Evolutionary conservation across 228 moss, liverwort and hornwort species (phyloP).

Genomic region (Sphagnum magellanicum): DNA sequence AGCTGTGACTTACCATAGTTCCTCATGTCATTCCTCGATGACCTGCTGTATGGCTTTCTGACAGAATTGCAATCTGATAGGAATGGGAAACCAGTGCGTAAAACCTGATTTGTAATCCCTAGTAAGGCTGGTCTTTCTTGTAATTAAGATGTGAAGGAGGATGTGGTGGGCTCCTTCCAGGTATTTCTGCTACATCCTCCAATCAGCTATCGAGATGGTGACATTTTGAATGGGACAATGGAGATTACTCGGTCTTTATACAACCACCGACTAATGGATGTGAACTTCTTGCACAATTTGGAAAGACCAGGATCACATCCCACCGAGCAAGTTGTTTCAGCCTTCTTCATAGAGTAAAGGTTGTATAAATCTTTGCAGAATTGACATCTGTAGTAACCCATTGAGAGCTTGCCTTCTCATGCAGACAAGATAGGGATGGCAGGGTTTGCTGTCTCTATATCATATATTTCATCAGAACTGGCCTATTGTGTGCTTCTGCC

Average conservation of each 20-base stretch:
- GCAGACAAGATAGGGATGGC: too few relatives aligned
- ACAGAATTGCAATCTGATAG: neutral
- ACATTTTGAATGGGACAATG: slow-evolving; percentile 62
- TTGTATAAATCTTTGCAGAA: neutral
- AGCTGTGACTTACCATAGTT: too few relatives aligned
- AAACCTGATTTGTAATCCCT: neutral
- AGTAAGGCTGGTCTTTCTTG: too few relatives aligned
- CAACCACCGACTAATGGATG: slow-evolving; percentile 91
- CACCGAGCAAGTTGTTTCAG: slow-evolving; percentile 33
- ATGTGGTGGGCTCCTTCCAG: slow-evolving; percentile 12
- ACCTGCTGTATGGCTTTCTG: neutral
- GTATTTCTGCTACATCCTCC: slow-evolving; percentile 85
- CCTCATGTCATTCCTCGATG: too few relatives aligned
- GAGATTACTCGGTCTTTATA: slow-evolving; percentile 68
- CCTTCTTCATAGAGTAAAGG: slow-evolving; percentile 65
- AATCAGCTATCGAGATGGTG: slow-evolving; percentile 47
- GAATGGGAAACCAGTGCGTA: too few relatives aligned
- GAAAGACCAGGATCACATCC: slow-evolving; percentile 36
- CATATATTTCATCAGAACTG: too few relatives aligned
- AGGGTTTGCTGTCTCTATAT: too few relatives aligned
- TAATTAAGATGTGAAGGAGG: neutral
- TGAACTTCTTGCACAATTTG: slow-evolving; percentile 64
- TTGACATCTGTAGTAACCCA: too few relatives aligned
- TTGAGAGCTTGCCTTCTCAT: too few relatives aligned
- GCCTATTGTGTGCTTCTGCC: too few relatives aligned